Evolutionary conservation across 1,139 yeast genomes (phyloP), one percentile per base, ranked within the genome.

Genomic region (Casaregolazyma lundiana): DNA sequence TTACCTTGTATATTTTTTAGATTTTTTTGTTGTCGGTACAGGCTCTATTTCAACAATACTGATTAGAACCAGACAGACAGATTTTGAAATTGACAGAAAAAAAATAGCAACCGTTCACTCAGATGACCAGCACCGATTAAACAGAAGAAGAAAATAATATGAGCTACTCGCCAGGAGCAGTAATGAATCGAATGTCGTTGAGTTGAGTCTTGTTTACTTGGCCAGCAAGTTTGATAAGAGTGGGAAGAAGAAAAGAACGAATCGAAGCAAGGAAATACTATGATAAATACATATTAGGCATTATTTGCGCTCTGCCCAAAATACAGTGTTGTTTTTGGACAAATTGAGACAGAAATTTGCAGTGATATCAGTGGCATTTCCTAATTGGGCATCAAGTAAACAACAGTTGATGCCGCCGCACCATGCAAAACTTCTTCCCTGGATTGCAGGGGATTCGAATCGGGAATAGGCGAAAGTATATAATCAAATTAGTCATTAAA

Each of bases 91-190:
- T 6, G n/a, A 19, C 15, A n/a, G n/a, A 17, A 18, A 35, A 15
- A 19, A 18, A 13, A 35, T 18, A 18, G 16, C 29, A n/a, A 19
- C 29, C 43, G 35, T 38, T 41, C 17, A 21, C 34, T 38, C 46
- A 30, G 37, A 36, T 38, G 41, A 37, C 44, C 47, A 43, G 48
- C 40, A 43, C 42, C 29, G 39, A 45, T 15, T 16, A 16, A 40
- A 36, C 36, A 37, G 38, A 16, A 38, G 35, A 41, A 40, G n/a
- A 19, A 32, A 39, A 16, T 26, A 42, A 21, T 29, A n/a, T 7
- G 16, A 16, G 41, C 29, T 21, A 53, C 60, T 56, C 60, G 42
- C 60, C 60, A 54, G 60, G 60, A 56, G 60, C 46, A 35, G 45
- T 43, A 29, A 39, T 32, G 21, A 41, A 44, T 39, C 17, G 45